Conservation (phyloP, 352 stramenopile genomes). For the Globisporangium nunn region DNA sequence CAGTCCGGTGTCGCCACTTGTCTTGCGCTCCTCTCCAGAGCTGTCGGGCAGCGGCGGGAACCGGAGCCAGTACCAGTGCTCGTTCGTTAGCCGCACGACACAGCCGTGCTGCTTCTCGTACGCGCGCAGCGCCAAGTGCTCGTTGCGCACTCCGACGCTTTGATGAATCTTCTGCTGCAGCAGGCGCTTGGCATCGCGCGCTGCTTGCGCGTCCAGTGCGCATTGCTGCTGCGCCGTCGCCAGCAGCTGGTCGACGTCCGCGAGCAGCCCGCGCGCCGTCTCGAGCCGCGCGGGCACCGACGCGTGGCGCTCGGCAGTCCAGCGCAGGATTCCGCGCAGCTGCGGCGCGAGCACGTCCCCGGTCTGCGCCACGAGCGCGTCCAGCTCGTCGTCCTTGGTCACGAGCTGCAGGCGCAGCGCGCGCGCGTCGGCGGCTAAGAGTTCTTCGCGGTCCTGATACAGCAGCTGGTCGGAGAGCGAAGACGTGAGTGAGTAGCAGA, state of each 20-base stretch:
- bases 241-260: slow-evolving; percentile 35
- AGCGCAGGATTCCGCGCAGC: slow-evolving; percentile 41
- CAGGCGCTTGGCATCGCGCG: slow-evolving; percentile 26
- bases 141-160: slow-evolving; percentile 63
- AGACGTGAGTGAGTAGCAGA: slow-evolving; percentile 1
- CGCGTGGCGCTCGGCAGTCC: slow-evolving; percentile 25
- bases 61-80: slow-evolving; percentile 58
- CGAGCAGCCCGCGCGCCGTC: slow-evolving; percentile 26
- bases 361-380: slow-evolving; percentile 42
- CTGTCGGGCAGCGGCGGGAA: slow-evolving; percentile 24
- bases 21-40: neutral
- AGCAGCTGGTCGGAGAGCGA: slow-evolving; percentile 9
- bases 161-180: slow-evolving; percentile 54
- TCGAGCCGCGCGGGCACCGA: slow-evolving; percentile 19
- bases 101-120: slow-evolving; percentile 60
- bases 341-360: slow-evolving; percentile 25
- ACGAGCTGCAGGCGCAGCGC: slow-evolving; percentile 38
- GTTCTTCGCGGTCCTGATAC: slow-evolving; percentile 56
- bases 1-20: slow-evolving; percentile 4
- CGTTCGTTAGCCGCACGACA: slow-evolving; percentile 52
- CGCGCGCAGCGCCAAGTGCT: slow-evolving; percentile 48
- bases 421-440: slow-evolving; percentile 39
- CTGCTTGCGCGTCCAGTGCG: slow-evolving; percentile 32
- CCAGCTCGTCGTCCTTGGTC: slow-evolving; percentile 51
- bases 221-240: slow-evolving; percentile 29